Percentiles rank a stretch among this genome's conserved stretches.
phyloP scores from a whole-genome alignment of 2,329 filamentous ascomycete genomes.

The Zymoseptoria tritici region DNA sequence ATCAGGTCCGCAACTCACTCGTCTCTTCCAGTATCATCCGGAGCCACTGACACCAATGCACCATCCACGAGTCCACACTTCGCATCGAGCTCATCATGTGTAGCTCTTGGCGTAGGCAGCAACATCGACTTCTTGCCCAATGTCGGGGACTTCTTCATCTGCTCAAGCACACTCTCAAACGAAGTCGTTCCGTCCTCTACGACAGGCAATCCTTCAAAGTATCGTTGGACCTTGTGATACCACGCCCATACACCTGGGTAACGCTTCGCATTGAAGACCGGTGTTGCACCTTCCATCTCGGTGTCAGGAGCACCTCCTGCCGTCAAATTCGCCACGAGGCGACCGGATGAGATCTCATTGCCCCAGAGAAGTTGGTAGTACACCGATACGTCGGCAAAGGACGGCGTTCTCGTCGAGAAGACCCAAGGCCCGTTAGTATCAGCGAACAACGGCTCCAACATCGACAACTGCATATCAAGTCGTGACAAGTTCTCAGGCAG shows the following conservation, averaged over 20 bases:
- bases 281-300: conserved; percentile 13
- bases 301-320: conserved; percentile 29
- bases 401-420: conserved; percentile 30
- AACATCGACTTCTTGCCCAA: conserved; percentile 19
- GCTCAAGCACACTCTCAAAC: conserved; percentile 20
- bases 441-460: conserved; percentile 32
- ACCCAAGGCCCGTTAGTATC: conserved; percentile 27
- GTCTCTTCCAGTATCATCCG: conserved; percentile 35
- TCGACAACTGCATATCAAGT: conserved; percentile 32
- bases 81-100: conserved; percentile 24
- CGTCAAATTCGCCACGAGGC: conserved; percentile 31
- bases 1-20: conserved; percentile 18
- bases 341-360: conserved; percentile 31
- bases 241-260: conserved; percentile 33
- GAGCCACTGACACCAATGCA: conserved; percentile 28
- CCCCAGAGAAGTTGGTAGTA: conserved; percentile 37
- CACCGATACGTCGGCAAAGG: conserved; percentile 32
- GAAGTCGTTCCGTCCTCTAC: conserved; percentile 13
- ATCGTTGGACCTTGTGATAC: conserved; percentile 30
- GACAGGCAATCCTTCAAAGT: conserved; percentile 27
- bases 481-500: conserved; percentile 31
- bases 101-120: conserved; percentile 26
- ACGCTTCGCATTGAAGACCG: conserved; percentile 32
- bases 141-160: conserved; percentile 20
- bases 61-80: conserved; percentile 28